Percentiles rank a stretch among this genome's conserved stretches.
Conservation (phyloP, 805 yeast species). For the Yarrowia deformans region DNA sequence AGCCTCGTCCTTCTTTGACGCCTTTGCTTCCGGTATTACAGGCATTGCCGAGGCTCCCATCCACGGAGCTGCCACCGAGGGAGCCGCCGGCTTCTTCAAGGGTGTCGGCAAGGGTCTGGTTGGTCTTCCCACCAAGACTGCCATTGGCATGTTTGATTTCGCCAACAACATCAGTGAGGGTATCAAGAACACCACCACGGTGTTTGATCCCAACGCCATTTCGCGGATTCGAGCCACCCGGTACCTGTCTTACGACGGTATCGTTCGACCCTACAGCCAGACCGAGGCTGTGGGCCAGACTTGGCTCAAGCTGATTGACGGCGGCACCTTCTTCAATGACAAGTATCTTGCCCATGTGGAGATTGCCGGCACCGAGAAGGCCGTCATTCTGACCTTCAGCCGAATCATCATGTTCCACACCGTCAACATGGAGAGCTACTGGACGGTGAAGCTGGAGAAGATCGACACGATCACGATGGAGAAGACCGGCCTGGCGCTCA, state of each 20-base stretch:
- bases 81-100: conserved; percentile 89
- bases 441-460: conserved; percentile 73
- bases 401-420: conserved; percentile 73
- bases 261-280: conserved; percentile 75
- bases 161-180: conserved; percentile 95
- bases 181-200: conserved; percentile 89
- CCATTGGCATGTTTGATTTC: conserved; percentile 90
- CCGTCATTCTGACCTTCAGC: conserved; percentile 75
- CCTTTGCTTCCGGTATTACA: conserved; percentile 83
- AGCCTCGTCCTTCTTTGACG: conserved; percentile 86
- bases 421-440: conserved; percentile 64
- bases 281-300: conserved; percentile 94
- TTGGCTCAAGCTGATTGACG: conserved; percentile 84
- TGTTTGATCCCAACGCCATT: conserved; percentile 78
- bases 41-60: conserved; percentile 93
- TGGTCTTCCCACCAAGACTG: conserved; percentile 96
- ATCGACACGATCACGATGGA: conserved; percentile 78
- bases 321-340: conserved; percentile 77
- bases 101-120: conserved; percentile 95
- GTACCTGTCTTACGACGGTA: conserved; percentile 69
- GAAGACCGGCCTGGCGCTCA: conserved; percentile 76
- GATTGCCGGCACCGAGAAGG: conserved; percentile 79
- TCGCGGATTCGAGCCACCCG: conserved; percentile 86
- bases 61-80: conserved; percentile 87
- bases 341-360: conserved; percentile 84